Evolutionary conservation across 306 rosid genomes (phyloP).

Genomic region (Rosa persica): DNA sequence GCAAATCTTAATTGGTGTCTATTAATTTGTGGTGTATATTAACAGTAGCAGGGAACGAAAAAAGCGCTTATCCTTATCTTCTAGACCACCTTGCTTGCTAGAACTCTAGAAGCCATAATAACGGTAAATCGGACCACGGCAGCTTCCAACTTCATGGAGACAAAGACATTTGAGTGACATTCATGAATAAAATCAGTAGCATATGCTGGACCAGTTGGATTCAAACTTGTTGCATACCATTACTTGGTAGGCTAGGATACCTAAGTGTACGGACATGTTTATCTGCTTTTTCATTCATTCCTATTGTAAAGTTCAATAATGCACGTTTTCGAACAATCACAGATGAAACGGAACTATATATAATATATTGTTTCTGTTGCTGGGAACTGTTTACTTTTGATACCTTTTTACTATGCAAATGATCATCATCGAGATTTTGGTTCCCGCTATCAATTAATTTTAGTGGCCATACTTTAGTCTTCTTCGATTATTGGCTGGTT

Average conservation of each 20-base stretch:
- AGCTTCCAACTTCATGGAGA: constrained; percentile 9
- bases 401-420: neutral
- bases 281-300: neutral
- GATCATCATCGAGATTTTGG: neutral
- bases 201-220: constrained; percentile 1
- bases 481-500: neutral
- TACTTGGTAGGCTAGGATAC: neutral
- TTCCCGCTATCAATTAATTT: neutral
- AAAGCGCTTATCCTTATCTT: constrained; percentile 6
- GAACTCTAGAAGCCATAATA: neutral
- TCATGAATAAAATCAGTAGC: neutral
- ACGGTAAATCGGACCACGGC: constrained; percentile 15
- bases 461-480: neutral
- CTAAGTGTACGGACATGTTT: neutral
- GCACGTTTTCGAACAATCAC: neutral
- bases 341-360: neutral
- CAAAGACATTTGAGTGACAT: constrained; percentile 11
- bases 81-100: neutral
- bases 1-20: neutral
- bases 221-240: neutral
- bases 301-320: neutral
- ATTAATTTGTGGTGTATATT: too few species aligned
- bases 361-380: neutral
- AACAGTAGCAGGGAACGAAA: too few species aligned
- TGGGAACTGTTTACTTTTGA: neutral